A percentile compares a stretch with the other conserved stretches of the same genome.
Conservation (phyloP, 805 yeast species). For the Starmera amethionina region DNA sequence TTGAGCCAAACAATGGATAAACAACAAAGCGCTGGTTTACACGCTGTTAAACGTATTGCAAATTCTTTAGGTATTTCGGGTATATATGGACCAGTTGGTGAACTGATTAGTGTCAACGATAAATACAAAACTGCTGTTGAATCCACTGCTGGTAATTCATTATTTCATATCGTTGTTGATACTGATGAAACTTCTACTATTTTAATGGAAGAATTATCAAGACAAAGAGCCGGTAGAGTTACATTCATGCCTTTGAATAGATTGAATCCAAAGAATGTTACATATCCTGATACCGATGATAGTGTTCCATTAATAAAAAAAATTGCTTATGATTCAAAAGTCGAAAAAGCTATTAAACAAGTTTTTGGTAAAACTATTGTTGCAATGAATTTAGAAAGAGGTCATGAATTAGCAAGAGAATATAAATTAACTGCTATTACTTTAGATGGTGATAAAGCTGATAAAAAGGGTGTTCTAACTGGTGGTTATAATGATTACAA, state of each 20-base stretch:
- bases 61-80: constrained; percentile 45
- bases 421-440: constrained; percentile 71
- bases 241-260: constrained; percentile 88
- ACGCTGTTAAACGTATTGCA: constrained; percentile 56
- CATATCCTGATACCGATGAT: constrained; percentile 51
- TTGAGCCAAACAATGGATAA: constrained; percentile 72
- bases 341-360: constrained; percentile 62
- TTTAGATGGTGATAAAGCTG: constrained; percentile 85
- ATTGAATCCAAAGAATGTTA: constrained; percentile 29
- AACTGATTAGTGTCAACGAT: constrained; percentile 69
- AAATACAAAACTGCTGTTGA: constrained; percentile 83
- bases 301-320: constrained; percentile 74
- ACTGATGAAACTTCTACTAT: constrained; percentile 73
- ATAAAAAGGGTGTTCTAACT: constrained; percentile 70
- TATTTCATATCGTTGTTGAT: constrained; percentile 87
- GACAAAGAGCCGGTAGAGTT: constrained; percentile 70
- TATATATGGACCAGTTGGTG: constrained; percentile 82
- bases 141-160: constrained; percentile 76
- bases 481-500: constrained; percentile 80
- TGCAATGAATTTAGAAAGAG: constrained; percentile 56
- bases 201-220: constrained; percentile 65
- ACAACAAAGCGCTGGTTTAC: constrained; percentile 57
- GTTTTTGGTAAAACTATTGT: constrained; percentile 79
- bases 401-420: constrained; percentile 53
- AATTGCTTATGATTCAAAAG: constrained; percentile 47